A percentile compares a stretch with the other conserved stretches of the same genome.
Conservation (phyloP, 345 rosid species). For the Stellera chamaejasme region DNA sequence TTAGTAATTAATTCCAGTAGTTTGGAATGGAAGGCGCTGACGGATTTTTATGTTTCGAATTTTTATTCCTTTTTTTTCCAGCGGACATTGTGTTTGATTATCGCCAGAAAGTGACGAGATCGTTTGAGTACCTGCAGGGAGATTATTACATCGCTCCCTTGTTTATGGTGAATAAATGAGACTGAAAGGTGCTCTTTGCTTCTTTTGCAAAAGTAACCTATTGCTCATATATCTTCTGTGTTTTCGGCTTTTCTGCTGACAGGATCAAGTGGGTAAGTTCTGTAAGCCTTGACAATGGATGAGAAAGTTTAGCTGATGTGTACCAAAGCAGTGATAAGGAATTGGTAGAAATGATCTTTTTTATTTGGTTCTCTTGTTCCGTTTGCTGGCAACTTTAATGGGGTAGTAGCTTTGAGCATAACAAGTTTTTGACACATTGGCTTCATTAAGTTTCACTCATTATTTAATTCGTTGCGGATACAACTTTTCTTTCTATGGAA, state of each 20-base stretch:
- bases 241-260: slow-evolving; percentile 23
- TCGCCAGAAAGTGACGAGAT: slow-evolving; percentile 84
- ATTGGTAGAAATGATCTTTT: slow-evolving; percentile 14
- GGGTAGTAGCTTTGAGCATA: too few species aligned
- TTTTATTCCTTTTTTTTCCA: slow-evolving; percentile 16
- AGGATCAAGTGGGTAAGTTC: slow-evolving; percentile 98
- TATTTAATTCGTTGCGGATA: too few species aligned
- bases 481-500: too few species aligned
- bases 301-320: slow-evolving; percentile 23
- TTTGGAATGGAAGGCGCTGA: background rate
- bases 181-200: background rate
- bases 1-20: background rate
- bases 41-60: background rate
- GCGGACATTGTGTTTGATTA: slow-evolving; percentile 97
- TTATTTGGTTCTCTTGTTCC: background rate
- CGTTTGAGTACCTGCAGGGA: slow-evolving; percentile 85
- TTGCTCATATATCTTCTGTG: background rate
- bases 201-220: background rate
- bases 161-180: slow-evolving; percentile 47
- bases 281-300: slow-evolving; percentile 21
- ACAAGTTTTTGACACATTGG: too few species aligned
- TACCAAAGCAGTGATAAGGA: slow-evolving; percentile 15
- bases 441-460: too few species aligned
- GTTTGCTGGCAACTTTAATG: too few species aligned
- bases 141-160: slow-evolving; percentile 88